Evolutionary conservation across 805 yeast genomes (phyloP).

Genomic region (Zygosaccharomyces bisporus): DNA sequence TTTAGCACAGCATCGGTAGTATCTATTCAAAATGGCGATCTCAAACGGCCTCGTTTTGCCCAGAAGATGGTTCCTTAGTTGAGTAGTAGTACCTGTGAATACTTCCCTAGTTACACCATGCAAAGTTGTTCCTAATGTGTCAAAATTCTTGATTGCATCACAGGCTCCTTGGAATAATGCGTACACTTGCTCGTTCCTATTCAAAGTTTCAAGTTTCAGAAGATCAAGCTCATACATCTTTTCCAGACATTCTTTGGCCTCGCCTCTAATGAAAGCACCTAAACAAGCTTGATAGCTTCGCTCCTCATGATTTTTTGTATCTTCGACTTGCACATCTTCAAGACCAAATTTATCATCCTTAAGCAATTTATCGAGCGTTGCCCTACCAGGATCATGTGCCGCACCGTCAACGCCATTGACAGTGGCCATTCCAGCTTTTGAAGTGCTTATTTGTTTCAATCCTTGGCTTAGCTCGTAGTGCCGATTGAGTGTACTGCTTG

Average conservation of each 20-base stretch:
- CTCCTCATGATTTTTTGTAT: background rate
- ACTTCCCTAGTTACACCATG: conserved; percentile 5
- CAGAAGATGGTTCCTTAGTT: conserved; percentile 1
- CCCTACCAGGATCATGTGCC: conserved; percentile 1
- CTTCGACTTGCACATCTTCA: background rate
- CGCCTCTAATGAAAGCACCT: conserved; percentile 23
- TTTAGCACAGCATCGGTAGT: conserved; percentile 15
- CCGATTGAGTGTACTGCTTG: too few relatives aligned
- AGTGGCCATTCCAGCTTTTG: too few relatives aligned
- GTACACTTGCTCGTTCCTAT: conserved; percentile 8
- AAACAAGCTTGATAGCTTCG: conserved; percentile 20
- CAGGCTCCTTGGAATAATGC: conserved; percentile 22
- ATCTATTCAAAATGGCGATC: conserved; percentile 10
- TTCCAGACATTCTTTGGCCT: conserved; percentile 22
- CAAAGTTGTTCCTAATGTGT: conserved; percentile 16
- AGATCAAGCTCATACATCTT: conserved; percentile 19
- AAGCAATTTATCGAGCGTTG: conserved; percentile 22
- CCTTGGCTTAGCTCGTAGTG: too few relatives aligned
- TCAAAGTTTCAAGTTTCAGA: conserved; percentile 11
- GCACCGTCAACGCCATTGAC: conserved; percentile 11
- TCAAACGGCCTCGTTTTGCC: conserved; percentile 4
- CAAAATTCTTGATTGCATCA: conserved; percentile 12
- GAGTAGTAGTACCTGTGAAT: conserved; percentile 9
- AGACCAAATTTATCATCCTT: conserved; percentile 20
- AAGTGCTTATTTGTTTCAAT: too few relatives aligned